Conservation (phyloP, 2,329 filamentous ascomycete species). For the Gaeumannomyces tritici region DNA sequence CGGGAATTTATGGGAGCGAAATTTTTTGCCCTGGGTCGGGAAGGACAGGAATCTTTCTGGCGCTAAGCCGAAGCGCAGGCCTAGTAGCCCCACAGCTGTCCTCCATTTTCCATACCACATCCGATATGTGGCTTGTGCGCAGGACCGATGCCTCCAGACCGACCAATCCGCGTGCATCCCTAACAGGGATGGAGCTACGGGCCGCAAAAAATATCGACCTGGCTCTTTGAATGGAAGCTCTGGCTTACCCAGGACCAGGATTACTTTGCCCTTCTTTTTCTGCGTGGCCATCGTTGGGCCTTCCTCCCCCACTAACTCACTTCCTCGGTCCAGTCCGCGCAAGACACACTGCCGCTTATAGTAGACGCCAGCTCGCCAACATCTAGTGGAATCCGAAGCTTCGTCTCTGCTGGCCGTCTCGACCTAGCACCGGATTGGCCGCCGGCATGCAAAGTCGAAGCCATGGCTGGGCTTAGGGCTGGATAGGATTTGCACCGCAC, state of each 20-base stretch:
- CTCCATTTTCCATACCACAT: not conserved
- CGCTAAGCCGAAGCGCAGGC: conserved; percentile 11
- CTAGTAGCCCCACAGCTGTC: not conserved
- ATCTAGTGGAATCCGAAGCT: not conserved
- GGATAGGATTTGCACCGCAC: not conserved
- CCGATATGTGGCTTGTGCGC: conserved; percentile 1
- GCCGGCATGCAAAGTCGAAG: not conserved
- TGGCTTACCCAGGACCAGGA: not conserved
- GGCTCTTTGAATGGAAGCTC: not conserved
- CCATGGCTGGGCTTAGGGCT: not conserved
- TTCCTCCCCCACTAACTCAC: not conserved
- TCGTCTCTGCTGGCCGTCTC: not conserved
- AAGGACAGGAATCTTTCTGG: conserved; percentile 43
- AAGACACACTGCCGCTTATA: not conserved
- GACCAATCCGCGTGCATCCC: not conserved
- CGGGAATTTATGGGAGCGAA: conserved; percentile 34
- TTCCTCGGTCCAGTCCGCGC: not conserved
- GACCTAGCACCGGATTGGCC: not conserved
- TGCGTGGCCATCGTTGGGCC: not conserved
- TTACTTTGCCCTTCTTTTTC: conserved; percentile 3
- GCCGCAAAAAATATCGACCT: not conserved
- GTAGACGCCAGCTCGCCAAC: not conserved
- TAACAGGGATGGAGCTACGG: not conserved
- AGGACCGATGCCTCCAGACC: not conserved
- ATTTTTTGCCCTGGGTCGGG: conserved; percentile 30